A percentile compares a stretch with the other conserved stretches of the same genome.
phyloP scores from a whole-genome alignment of 306 rosid genomes.

The Gleditsia sinensis region DNA sequence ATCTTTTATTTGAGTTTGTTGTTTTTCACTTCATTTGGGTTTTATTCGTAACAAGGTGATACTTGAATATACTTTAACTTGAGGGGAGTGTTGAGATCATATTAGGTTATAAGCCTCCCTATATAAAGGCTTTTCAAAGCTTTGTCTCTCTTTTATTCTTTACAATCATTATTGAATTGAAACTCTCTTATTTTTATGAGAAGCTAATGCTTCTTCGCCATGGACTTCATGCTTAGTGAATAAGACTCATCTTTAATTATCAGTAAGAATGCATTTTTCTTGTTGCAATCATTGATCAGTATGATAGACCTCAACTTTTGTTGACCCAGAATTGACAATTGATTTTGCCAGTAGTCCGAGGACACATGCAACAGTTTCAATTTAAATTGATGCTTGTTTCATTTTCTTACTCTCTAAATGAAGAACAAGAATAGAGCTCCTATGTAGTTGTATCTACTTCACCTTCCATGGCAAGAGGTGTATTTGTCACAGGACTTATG shows the following conservation, averaged over 20 bases:
- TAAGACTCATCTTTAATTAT: slow-evolving; percentile 12
- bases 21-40: too few species aligned
- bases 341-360: background rate
- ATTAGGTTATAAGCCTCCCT: too few species aligned
- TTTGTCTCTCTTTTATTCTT: too few species aligned
- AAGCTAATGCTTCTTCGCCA: slow-evolving; percentile 55
- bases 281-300: slow-evolving; percentile 23
- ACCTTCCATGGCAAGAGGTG: slow-evolving; percentile 9
- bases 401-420: background rate
- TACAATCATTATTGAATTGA: too few species aligned
- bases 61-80: too few species aligned
- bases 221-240: slow-evolving; percentile 19
- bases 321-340: background rate
- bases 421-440: background rate
- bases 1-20: too few species aligned
- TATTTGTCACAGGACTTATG: slow-evolving; percentile 26
- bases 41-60: too few species aligned
- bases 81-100: too few species aligned
- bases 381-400: slow-evolving; percentile 25
- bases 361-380: slow-evolving; percentile 14
- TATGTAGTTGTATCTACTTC: slow-evolving; percentile 3
- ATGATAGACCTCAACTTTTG: background rate
- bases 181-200: slow-evolving; percentile 83
- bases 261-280: slow-evolving; percentile 9
- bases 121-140: too few species aligned